Evolutionary conservation across 2,329 filamentous ascomycete genomes (phyloP).

Genomic region (Colletotrichum sansevieriae): DNA sequence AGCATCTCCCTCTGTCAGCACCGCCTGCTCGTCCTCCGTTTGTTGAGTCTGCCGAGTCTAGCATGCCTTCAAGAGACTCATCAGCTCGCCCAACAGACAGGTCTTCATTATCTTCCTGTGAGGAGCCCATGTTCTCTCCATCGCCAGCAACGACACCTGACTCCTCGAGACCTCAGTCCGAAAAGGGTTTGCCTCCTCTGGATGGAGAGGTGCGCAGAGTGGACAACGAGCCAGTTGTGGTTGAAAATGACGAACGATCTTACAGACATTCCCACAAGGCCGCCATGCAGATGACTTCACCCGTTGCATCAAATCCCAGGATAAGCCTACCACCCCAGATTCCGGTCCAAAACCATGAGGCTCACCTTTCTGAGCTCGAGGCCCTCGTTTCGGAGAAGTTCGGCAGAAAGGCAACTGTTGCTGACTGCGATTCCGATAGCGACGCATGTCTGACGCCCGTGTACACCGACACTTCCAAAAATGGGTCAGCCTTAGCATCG

Average conservation of each 20-base stretch:
- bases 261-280: constrained; percentile 37
- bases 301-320: constrained; percentile 23
- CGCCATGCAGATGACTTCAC: constrained; percentile 17
- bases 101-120: constrained; percentile 50
- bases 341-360: constrained; percentile 25
- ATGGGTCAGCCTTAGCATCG: constrained; percentile 15
- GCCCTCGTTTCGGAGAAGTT: constrained; percentile 37
- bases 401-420: constrained; percentile 32
- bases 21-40: constrained; percentile 25
- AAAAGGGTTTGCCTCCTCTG: constrained; percentile 48
- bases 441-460: constrained; percentile 33
- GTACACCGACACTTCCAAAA: constrained; percentile 22
- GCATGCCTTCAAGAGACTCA: constrained; percentile 29
- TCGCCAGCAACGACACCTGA: constrained; percentile 55
- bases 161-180: constrained; percentile 57
- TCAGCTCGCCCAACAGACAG: constrained; percentile 37
- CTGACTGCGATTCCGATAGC: constrained; percentile 36
- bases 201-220: constrained; percentile 38
- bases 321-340: constrained; percentile 38
- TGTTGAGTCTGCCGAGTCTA: constrained; percentile 17
- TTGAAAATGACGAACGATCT: constrained; percentile 37
- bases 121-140: constrained; percentile 51
- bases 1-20: background rate
- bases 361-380: constrained; percentile 36
- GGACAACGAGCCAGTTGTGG: constrained; percentile 33